Percentiles rank a stretch among this genome's conserved stretches.
Evolutionary conservation across 73 alveolate species (phyloP).

Genomic region (Uronychia setigera): DNA sequence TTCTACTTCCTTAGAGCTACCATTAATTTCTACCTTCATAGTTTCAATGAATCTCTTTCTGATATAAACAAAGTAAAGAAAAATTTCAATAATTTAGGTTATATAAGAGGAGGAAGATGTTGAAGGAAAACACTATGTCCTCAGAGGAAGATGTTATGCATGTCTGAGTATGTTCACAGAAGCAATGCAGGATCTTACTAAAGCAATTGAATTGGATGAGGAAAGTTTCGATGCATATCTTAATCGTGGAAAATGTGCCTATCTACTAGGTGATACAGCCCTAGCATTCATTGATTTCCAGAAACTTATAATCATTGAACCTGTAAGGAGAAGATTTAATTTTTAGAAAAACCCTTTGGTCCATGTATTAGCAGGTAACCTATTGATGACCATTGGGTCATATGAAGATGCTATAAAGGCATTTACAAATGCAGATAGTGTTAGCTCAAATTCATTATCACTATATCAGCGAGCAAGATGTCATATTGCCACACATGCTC

Average conservation of each 20-base stretch:
- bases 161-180: conserved; percentile 63
- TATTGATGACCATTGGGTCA: conserved; percentile 72
- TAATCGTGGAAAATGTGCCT: conserved; percentile 70
- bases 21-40: conserved; percentile 49
- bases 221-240: conserved; percentile 47
- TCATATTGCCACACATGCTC: conserved; percentile 43
- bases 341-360: conserved; percentile 66
- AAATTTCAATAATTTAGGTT: conserved; percentile 9
- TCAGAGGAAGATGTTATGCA: conserved; percentile 67
- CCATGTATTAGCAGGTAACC: conserved; percentile 75
- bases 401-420: conserved; percentile 77
- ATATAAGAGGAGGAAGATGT: conserved; percentile 69
- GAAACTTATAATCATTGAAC: conserved; percentile 60
- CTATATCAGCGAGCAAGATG: conserved; percentile 66
- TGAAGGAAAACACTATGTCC: conserved; percentile 44
- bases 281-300: conserved; percentile 69
- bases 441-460: conserved; percentile 43
- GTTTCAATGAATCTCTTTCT: conserved; percentile 55
- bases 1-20: conserved; percentile 48
- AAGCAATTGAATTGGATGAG: conserved; percentile 61
- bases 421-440: conserved; percentile 67
- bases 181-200: conserved; percentile 65
- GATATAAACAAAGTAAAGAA: conserved; percentile 39
- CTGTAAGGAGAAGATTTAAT: conserved; percentile 12
- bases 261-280: conserved; percentile 61